Evolutionary conservation across 495 filamentous ascomycete species (phyloP).

Genomic region (Collariella sp.): DNA sequence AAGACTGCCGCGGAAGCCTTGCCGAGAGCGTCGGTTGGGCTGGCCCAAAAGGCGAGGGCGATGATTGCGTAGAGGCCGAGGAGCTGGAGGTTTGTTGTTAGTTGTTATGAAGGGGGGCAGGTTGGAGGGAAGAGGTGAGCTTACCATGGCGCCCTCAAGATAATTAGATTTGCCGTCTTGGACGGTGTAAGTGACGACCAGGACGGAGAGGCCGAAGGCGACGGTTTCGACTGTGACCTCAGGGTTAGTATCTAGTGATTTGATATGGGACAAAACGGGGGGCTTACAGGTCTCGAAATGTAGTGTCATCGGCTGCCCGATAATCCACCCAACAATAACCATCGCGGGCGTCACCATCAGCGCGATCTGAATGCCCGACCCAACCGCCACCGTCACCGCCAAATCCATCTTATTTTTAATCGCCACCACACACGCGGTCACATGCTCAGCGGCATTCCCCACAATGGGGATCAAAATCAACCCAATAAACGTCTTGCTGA

Average conservation of each 20-base stretch:
- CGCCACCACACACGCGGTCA: conserved; percentile 86
- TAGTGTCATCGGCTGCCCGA: conserved; percentile 74
- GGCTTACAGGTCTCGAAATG: conserved; percentile 65
- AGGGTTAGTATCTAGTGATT: not conserved
- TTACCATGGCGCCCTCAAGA: conserved; percentile 84
- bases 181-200: conserved; percentile 88
- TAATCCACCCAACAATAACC: conserved; percentile 82
- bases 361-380: conserved; percentile 89
- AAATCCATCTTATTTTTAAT: conserved; percentile 97
- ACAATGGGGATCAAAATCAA: conserved; percentile 93
- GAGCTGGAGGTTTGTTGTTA: conserved; percentile 26
- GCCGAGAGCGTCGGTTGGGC: conserved; percentile 55
- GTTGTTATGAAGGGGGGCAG: not conserved
- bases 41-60: conserved; percentile 81
- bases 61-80: conserved; percentile 67
- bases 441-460: conserved; percentile 95
- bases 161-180: conserved; percentile 95
- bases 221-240: conserved; percentile 80
- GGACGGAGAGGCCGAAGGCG: conserved; percentile 78
- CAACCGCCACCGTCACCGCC: conserved; percentile 88
- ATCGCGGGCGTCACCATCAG: conserved; percentile 85
- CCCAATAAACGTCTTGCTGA: conserved; percentile 95
- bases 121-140: conserved; percentile 22
- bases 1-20: conserved; percentile 2
- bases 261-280: not conserved